Base-by-base conservation (phyloP, 495 filamentous ascomycete genomes). In the Lepraria neglecta region DNA sequence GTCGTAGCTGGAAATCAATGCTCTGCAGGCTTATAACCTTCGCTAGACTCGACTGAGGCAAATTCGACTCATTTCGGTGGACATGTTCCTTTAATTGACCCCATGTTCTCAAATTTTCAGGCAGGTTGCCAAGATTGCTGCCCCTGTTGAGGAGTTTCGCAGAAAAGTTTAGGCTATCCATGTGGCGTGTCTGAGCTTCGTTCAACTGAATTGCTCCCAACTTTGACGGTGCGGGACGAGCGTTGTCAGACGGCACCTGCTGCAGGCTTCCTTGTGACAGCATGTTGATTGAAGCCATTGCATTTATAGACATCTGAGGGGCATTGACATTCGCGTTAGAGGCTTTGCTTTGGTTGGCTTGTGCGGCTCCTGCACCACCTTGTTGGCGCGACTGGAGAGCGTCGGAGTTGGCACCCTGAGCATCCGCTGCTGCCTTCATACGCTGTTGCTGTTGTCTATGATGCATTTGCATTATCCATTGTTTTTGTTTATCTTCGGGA, bases 101-200 rank as follows among this genome's bases (percentile, higher is more conserved):
- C 89, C 89, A 95, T 59, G 83, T 86, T 68, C 83, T 87, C 19
- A 87, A 71, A 3, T 85, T 72, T 17, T 78, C 79, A 3, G 88
- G 85, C 0, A 85, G 70, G 12, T 75, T 74, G 50, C 74, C 67
- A 24, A 67, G 65, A 35, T 73, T 65, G 27, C 70, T 74, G 19
- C 68, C 71, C 33, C 64, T 73, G 50, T 67, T 73, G 7, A 80
- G 58, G 19, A 80, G 71, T 4, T 68, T 65, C 3, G 68, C 71
- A 4, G 77, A 77, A 55, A 78, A 79, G 17, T 63, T 57, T 3
- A 73, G 28, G 17, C 68, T 69, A 62, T 82, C 78, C 79, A 82
- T 82, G n/a, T 77, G 71, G 56, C 70, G 72, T 28, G 62, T 60
- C 64, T 80, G 75, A 0, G 78, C 74, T 0, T 70, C 67, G 17